Base-by-base conservation (phyloP, 208 protist genomes). In the Crithidia sp. region DNA sequence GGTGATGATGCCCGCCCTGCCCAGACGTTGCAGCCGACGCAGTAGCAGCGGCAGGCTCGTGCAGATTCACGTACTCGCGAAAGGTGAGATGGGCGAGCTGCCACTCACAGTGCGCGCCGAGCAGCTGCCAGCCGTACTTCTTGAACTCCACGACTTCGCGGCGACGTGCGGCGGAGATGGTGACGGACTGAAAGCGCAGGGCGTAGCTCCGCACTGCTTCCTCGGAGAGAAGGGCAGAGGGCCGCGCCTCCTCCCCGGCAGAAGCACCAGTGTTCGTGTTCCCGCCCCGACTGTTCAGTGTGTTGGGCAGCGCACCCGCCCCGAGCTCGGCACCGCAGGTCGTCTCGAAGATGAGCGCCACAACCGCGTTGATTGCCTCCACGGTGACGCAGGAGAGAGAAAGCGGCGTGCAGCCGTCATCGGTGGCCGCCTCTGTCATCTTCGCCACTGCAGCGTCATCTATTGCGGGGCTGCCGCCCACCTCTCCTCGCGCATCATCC, bases 61-160 rank as follows among this genome's bases (percentile, higher is more conserved):
- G 59, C n/a, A 49, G 47, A 59, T 64, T 49, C 36, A 69, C 13
- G 47, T 65, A 79, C 59, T 73, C 74, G 53, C 74, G 74, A 36
- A 66, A 69, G 17, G 66, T 69, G 37, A 89, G 63, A 61, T 82
- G 85, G 14, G 76, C 67, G 9, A 76, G 76, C 66, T 95, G 88
- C 91, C 91, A 95, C 17, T 67, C 69, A 52, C 79, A 84, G 74
- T 92, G 89, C 55, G 66, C 43, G 65, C 84, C 83, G 16, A 95
- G 79, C n/a, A 92, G 61, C 69, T 91, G 79, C 91, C 88, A 95
- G 14, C 83, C 84, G 62, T 91, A 82, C 8, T 88, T 77, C 63
- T 95, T 95, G 71, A 95, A 91, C 62, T 93, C 60, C 41, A 79
- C 66, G 60, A 74, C 45, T 54, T 79, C 67, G 43, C 74, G 74